Evolutionary conservation across 176 grass and related monocot genomes (phyloP).

Genomic region (Oryza glaberrima): DNA sequence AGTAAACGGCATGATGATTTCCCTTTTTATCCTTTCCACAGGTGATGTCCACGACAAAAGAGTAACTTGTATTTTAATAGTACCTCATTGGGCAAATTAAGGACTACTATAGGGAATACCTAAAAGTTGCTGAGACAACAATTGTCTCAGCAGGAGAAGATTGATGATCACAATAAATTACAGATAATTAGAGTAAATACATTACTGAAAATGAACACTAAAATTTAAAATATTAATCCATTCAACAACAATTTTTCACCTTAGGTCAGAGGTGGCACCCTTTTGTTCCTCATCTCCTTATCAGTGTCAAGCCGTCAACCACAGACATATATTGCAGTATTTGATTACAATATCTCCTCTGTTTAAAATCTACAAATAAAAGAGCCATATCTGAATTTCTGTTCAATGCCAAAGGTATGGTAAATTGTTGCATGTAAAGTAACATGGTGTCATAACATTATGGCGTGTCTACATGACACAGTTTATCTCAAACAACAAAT

Average conservation of each 20-base stretch:
- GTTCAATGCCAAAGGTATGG: neutral
- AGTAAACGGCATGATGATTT: neutral
- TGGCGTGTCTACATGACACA: neutral
- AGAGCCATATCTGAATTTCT: slow-evolving; percentile 8
- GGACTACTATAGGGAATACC: neutral
- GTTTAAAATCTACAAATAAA: slow-evolving; percentile 19
- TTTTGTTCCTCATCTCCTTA: slow-evolving; percentile 19
- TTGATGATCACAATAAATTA: slow-evolving; percentile 3
- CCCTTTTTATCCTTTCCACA: neutral
- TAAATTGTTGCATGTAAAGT: neutral
- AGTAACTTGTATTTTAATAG: neutral
- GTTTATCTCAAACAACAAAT: neutral
- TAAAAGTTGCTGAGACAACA: slow-evolving; percentile 25
- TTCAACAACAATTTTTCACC: slow-evolving; percentile 31
- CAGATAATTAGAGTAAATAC: slow-evolving; percentile 10
- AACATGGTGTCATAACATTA: neutral
- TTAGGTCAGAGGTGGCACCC: slow-evolving; percentile 13
- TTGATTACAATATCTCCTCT: slow-evolving; percentile 30
- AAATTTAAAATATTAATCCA: neutral
- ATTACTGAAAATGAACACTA: neutral
- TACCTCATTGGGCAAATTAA: slow-evolving; percentile 5
- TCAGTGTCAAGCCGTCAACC: neutral
- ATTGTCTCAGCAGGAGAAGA: neutral
- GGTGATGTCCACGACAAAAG: neutral
- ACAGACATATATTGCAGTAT: slow-evolving; percentile 12